Percentiles rank a stretch among this genome's conserved stretches.
phyloP scores from a whole-genome alignment of 257 asterid genomes.

The Gardenia jasminoides region DNA sequence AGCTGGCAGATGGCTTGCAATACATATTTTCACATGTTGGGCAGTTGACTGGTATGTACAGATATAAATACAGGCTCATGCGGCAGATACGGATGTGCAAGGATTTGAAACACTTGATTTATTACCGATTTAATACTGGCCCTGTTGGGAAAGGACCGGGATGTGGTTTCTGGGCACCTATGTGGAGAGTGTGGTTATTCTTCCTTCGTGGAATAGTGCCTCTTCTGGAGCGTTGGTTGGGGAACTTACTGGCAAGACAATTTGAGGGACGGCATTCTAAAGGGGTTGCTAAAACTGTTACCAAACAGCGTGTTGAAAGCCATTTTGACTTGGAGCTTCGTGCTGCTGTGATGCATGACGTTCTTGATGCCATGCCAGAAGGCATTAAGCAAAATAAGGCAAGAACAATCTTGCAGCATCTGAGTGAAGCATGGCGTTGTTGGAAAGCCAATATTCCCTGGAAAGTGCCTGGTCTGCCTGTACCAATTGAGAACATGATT shows the following conservation, averaged over 20 bases:
- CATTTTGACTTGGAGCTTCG: constrained; percentile 99
- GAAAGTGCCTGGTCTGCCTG: constrained; percentile 99
- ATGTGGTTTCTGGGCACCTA: constrained; percentile 99
- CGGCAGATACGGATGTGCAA: constrained; percentile 98
- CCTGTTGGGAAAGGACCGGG: constrained; percentile 99
- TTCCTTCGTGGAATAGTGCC: constrained; percentile 99
- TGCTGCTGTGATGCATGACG: constrained; percentile 99
- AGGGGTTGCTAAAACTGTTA: constrained; percentile 97
- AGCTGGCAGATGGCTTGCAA: constrained; percentile 98
- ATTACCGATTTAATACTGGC: constrained; percentile 96
- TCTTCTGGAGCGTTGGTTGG: constrained; percentile 96
- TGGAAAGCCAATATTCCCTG: constrained; percentile 99
- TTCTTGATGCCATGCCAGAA: constrained; percentile 99
- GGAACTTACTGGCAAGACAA: constrained; percentile 93
- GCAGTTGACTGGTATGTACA: constrained; percentile 97
- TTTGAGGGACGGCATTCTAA: constrained; percentile 98
- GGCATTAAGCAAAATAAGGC: constrained; percentile 98
- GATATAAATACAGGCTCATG: constrained; percentile 98
- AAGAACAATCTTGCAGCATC: constrained; percentile 94
- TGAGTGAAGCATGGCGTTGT: constrained; percentile 99
- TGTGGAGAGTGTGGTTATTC: constrained; percentile 99
- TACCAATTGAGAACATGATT: constrained; percentile 98
- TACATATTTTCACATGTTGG: constrained; percentile 98
- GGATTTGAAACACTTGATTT: constrained; percentile 95
- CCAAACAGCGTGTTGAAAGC: constrained; percentile 99